phyloP scores from a whole-genome alignment of 768 basidiomycete species.

The Hypholoma fasciculare region DNA sequence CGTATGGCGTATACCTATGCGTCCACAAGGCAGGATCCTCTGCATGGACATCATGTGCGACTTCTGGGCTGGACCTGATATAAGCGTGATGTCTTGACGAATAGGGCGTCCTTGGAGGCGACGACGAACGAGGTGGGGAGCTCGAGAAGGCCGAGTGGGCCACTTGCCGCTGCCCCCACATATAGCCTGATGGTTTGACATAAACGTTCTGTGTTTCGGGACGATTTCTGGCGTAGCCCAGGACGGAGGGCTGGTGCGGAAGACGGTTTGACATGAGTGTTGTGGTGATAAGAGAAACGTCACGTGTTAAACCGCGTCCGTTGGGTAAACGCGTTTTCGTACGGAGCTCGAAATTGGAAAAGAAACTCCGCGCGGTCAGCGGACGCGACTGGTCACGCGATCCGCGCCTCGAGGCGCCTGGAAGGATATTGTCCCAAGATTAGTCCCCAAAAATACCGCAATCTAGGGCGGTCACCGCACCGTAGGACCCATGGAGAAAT shows the following conservation, averaged over 20 bases:
- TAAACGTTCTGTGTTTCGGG: slow-evolving; percentile 11
- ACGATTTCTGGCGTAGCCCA: slow-evolving; percentile 21
- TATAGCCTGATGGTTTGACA: slow-evolving; percentile 12
- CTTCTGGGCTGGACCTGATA: slow-evolving; percentile 36
- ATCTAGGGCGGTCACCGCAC: background rate
- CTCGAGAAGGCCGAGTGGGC: slow-evolving; percentile 26
- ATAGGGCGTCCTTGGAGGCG: slow-evolving; percentile 39
- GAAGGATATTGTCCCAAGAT: background rate
- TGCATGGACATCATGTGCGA: slow-evolving; percentile 24
- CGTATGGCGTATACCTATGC: slow-evolving; percentile 17
- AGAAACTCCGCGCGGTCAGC: slow-evolving; percentile 29
- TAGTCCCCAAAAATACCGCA: background rate
- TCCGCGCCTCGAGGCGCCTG: slow-evolving; percentile 4
- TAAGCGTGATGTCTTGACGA: slow-evolving; percentile 29
- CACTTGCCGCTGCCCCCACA: slow-evolving; percentile 18
- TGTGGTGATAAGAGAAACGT: slow-evolving; percentile 42
- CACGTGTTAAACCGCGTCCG: slow-evolving; percentile 40
- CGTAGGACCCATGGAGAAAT: background rate
- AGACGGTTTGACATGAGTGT: slow-evolving; percentile 41
- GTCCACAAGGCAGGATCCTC: slow-evolving; percentile 31
- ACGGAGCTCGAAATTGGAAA: slow-evolving; percentile 30
- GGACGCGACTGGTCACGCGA: slow-evolving; percentile 35
- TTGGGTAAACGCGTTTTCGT: slow-evolving; percentile 44
- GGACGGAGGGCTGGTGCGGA: slow-evolving; percentile 26
- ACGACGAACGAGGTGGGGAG: slow-evolving; percentile 37